phyloP scores from a whole-genome alignment of 805 yeast species.

The Ogataea thermomethanolica region DNA sequence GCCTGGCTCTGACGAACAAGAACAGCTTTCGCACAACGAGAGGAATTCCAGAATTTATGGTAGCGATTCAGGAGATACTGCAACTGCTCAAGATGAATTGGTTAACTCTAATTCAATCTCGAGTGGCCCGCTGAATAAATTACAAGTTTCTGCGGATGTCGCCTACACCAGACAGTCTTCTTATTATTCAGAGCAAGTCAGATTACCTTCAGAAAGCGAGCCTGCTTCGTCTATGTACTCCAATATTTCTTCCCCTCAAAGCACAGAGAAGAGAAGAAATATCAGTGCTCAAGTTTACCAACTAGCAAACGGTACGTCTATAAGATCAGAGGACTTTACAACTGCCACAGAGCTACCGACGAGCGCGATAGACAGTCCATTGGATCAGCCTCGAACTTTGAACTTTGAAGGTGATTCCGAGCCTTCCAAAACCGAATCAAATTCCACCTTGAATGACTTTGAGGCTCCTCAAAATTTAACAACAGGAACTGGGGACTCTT shows the following conservation, averaged over 20 bases:
- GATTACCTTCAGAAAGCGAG: conserved; percentile 12
- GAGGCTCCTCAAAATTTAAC: conserved; percentile 10
- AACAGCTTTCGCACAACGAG: too few relatives aligned
- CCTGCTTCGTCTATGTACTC: conserved; percentile 18
- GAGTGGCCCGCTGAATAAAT: too few relatives aligned
- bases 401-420: not conserved
- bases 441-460: conserved; percentile 6
- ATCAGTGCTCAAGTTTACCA: conserved; percentile 20
- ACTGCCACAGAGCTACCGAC: conserved; percentile 37
- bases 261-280: conserved; percentile 1
- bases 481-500: conserved; percentile 5
- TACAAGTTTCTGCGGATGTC: too few relatives aligned
- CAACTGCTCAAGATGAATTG: too few relatives aligned
- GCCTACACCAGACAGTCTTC: conserved; percentile 4
- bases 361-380: not conserved
- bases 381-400: not conserved
- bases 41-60: too few relatives aligned
- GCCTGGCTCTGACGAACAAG: too few relatives aligned
- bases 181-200: conserved; percentile 2
- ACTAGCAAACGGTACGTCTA: conserved; percentile 26
- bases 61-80: too few relatives aligned
- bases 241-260: conserved; percentile 14
- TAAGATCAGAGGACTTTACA: conserved; percentile 34
- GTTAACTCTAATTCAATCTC: too few relatives aligned
- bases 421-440: conserved; percentile 3